These are phyloP conservation scores for Venustampulla echinocandica DNA, from an alignment of 495 filamentous ascomycete genomes.

Conservation along the genomic window DNA sequence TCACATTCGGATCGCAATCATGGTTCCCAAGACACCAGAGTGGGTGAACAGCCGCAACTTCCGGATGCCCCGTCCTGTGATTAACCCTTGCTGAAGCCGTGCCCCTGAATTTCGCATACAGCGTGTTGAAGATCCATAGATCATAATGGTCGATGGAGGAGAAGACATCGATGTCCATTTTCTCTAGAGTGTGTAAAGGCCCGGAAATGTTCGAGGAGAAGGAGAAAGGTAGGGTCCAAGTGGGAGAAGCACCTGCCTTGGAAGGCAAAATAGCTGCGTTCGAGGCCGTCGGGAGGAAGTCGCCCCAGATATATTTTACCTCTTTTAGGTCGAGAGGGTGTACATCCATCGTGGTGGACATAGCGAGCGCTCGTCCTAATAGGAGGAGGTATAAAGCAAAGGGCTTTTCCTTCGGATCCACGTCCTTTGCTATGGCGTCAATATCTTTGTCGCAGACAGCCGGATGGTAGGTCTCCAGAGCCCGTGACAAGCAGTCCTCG, in stretches of 20 bases:
- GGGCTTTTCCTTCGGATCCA: slow-evolving; percentile 58
- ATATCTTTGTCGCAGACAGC: slow-evolving; percentile 79
- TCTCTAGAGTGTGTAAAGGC: slow-evolving; percentile 77
- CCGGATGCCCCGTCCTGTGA: slow-evolving; percentile 58
- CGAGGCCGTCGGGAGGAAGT: slow-evolving; percentile 37
- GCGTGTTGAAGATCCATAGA: slow-evolving; percentile 88
- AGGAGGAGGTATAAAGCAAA: slow-evolving; percentile 75
- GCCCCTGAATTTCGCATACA: slow-evolving; percentile 88
- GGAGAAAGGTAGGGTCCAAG: slow-evolving; percentile 74
- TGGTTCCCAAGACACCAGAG: slow-evolving; percentile 72
- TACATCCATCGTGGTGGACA: slow-evolving; percentile 70
- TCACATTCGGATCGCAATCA: slow-evolving; percentile 85
- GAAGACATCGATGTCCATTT: slow-evolving; percentile 87
- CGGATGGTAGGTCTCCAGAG: slow-evolving; percentile 72
- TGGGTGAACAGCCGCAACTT: slow-evolving; percentile 60
- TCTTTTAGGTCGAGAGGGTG: slow-evolving; percentile 80
- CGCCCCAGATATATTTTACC: slow-evolving; percentile 94
- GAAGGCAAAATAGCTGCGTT: slow-evolving; percentile 42
- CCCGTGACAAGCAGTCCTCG: slow-evolving; percentile 57
- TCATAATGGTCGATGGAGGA: slow-evolving; percentile 55
- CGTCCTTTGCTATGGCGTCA: slow-evolving; percentile 72
- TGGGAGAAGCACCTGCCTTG: slow-evolving; percentile 43
- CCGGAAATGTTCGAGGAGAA: slow-evolving; percentile 77
- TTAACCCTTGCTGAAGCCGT: slow-evolving; percentile 79
- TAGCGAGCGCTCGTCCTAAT: slow-evolving; percentile 69